Percentiles rank a stretch among this genome's conserved stretches.
These are phyloP conservation scores for Meyerozyma athensensis DNA, from an alignment of 1,139 yeast species.

Conservation along the genomic window DNA sequence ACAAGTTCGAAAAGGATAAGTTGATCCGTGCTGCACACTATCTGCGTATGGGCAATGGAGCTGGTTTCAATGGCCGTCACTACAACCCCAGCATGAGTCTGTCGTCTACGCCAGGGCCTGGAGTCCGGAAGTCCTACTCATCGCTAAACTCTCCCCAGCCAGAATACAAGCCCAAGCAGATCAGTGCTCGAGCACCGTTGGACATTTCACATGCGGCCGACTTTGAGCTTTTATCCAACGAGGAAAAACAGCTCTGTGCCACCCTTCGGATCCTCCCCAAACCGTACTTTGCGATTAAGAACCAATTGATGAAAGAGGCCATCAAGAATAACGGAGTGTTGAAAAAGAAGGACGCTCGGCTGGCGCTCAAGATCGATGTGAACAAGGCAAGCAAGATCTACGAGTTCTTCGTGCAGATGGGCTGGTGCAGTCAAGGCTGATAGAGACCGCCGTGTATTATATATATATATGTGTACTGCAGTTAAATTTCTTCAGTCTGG, in stretches of 20 bases:
- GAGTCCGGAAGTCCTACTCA: constrained; percentile 1
- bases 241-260: constrained; percentile 82
- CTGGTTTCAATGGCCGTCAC: constrained; percentile 12
- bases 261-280: constrained; percentile 84
- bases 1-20: constrained; percentile 85
- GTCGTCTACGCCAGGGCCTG: constrained; percentile 3
- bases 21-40: constrained; percentile 54
- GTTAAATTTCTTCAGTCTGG: neutral
- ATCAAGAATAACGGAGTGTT: constrained; percentile 78
- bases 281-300: constrained; percentile 90
- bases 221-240: constrained; percentile 73
- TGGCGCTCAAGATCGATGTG: constrained; percentile 77
- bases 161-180: constrained; percentile 28
- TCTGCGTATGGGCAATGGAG: constrained; percentile 54
- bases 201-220: constrained; percentile 86
- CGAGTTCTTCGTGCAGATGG: constrained; percentile 88
- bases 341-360: constrained; percentile 81
- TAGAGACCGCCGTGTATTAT: neutral
- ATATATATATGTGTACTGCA: neutral
- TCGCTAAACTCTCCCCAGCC: neutral
- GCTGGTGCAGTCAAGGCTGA: constrained; percentile 63
- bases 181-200: constrained; percentile 44
- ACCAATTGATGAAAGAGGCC: constrained; percentile 84
- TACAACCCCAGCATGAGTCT: constrained; percentile 8
- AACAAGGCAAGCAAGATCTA: constrained; percentile 81